These are phyloP conservation scores for Starmerella geochares DNA, from an alignment of 805 yeast genomes.

Conservation along the genomic window DNA sequence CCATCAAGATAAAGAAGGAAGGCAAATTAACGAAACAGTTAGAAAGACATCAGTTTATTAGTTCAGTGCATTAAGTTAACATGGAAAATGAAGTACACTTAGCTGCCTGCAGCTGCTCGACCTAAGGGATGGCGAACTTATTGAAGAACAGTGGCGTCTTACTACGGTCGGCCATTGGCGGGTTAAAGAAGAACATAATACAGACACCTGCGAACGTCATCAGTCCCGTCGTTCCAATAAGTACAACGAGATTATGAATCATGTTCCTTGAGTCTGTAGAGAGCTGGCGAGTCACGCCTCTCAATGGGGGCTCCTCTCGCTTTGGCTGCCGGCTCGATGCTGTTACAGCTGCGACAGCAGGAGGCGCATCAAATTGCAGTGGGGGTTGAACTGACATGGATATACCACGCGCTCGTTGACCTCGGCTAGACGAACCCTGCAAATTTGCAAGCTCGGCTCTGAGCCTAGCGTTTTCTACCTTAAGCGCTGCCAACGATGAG, in stretches of 20 bases:
- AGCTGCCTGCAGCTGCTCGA: neutral
- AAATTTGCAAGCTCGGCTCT: conserved; percentile 20
- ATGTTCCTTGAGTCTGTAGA: conserved; percentile 8
- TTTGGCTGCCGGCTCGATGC: neutral
- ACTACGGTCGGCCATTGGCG: conserved; percentile 22
- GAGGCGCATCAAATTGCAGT: neutral
- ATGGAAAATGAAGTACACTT: neutral
- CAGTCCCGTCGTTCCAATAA: conserved; percentile 21
- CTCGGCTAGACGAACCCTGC: neutral
- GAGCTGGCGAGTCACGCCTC: neutral
- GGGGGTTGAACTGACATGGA: neutral
- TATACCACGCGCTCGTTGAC: neutral
- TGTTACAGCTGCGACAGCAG: neutral
- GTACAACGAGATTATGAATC: conserved; percentile 22
- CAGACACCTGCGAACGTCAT: conserved; percentile 26
- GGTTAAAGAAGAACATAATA: conserved; percentile 27
- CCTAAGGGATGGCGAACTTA: conserved; percentile 3
- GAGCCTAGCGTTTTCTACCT: conserved; percentile 26
- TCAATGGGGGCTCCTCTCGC: neutral
- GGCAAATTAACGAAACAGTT: too few relatives aligned
- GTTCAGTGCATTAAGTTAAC: neutral
- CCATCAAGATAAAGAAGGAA: too few relatives aligned
- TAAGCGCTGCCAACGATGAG: conserved; percentile 22
- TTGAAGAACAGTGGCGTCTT: conserved; percentile 15
- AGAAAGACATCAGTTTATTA: neutral